These are phyloP conservation scores for Potentilla sterilis DNA, from an alignment of 306 rosid genomes.

Conservation along the genomic window DNA sequence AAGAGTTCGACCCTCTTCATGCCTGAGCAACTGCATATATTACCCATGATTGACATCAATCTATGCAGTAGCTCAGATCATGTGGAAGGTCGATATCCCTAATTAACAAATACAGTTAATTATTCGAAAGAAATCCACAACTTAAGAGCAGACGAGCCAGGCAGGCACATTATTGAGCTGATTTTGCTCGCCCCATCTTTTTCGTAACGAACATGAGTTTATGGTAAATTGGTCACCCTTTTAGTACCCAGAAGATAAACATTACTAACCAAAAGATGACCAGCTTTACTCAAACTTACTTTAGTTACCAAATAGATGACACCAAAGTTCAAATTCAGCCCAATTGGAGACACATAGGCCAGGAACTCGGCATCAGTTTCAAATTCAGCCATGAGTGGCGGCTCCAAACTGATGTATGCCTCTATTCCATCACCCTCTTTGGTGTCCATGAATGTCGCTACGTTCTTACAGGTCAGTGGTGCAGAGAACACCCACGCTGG, in stretches of 20 bases:
- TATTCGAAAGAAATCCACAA: not conserved
- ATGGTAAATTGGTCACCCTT: not conserved
- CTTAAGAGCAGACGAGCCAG: not conserved
- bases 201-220: not conserved
- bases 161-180: not conserved
- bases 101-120: too few species aligned
- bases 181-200: not conserved
- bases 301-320: too few species aligned
- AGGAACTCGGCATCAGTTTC: constrained; percentile 37
- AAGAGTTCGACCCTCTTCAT: not conserved
- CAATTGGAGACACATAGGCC: not conserved
- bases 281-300: not conserved
- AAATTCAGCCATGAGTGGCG: constrained; percentile 45
- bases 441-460: constrained; percentile 42
- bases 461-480: constrained; percentile 36
- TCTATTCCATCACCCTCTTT: constrained; percentile 44
- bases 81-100: too few species aligned
- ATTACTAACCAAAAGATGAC: not conserved
- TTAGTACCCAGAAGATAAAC: too few species aligned
- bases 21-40: not conserved
- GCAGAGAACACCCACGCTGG: constrained; percentile 33
- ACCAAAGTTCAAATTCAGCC: too few species aligned
- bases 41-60: not conserved
- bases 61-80: too few species aligned
- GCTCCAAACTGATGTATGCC: constrained; percentile 37